Evolutionary conservation across 148 eudicot species (phyloP).

Genomic region (Drosera capensis): DNA sequence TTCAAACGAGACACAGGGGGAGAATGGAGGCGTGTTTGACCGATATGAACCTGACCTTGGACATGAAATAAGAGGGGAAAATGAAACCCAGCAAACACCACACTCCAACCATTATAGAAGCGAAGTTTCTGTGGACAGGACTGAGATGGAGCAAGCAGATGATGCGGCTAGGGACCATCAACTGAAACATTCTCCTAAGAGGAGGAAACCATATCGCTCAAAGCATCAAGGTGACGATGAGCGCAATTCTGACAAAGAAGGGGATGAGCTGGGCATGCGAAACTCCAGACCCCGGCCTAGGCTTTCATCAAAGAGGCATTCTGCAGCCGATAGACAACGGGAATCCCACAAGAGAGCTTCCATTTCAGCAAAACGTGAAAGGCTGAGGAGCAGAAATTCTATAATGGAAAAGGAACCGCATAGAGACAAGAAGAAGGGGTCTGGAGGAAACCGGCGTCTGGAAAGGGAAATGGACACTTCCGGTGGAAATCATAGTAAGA

Average conservation of each 20-base stretch:
- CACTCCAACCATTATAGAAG: slow-evolving; percentile 3
- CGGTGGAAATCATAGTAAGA: slow-evolving; percentile 15
- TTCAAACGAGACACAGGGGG: slow-evolving; percentile 11
- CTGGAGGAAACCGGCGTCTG: slow-evolving; percentile 15
- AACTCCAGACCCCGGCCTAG: slow-evolving; percentile 9
- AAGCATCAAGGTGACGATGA: slow-evolving; percentile 7
- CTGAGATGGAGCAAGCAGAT: slow-evolving; percentile 5
- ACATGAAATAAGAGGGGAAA: slow-evolving; percentile 11
- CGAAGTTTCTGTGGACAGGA: slow-evolving; percentile 7
- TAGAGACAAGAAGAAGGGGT: slow-evolving; percentile 12
- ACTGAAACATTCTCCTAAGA: slow-evolving; percentile 12
- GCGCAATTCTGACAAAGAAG: slow-evolving; percentile 2
- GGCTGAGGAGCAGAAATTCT: slow-evolving; percentile 8
- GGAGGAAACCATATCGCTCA: slow-evolving; percentile 5
- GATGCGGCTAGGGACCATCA: background rate
- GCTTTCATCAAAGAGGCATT: slow-evolving; percentile 1
- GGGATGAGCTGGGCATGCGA: slow-evolving; percentile 3
- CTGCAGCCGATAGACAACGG: background rate
- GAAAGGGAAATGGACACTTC: slow-evolving; percentile 13
- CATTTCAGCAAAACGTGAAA: slow-evolving; percentile 15
- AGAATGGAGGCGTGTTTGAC: slow-evolving; percentile 20
- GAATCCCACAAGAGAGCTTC: slow-evolving; percentile 7
- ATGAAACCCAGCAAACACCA: background rate
- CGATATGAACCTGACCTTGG: slow-evolving; percentile 35
- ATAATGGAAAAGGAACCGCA: slow-evolving; percentile 5